Base-by-base conservation (phyloP, 2,329 filamentous ascomycete species). In the Alternaria atra region DNA sequence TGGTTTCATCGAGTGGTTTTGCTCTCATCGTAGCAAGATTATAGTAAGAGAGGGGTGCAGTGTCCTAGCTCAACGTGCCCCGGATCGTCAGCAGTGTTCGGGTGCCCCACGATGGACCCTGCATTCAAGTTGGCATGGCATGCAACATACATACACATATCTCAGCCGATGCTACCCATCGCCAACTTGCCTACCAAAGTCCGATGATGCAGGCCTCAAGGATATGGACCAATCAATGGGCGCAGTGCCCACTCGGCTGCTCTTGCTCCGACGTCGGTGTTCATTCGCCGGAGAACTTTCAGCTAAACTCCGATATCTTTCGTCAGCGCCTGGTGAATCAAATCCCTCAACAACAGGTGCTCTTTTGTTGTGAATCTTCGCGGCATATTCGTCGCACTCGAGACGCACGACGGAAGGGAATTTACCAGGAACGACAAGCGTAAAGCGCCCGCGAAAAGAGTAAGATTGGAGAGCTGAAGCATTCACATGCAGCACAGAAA, bases 401-500 rank as follows among this genome's bases (percentile, higher is more conserved):
- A 50, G 23, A 37, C 0, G 2, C 20, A 25, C 20, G 39, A 25
- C 39, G 12, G 1, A 15, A n/a, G 30, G 8, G 4, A 25, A n/a
- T 7, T 25, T 53, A 23, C 17, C 25, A 17, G 5, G 30, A 35
- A 20, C 32, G 10, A 6, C 20, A 27, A 25, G 13, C 46, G 30
- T 27, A 30, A 35, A 48, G 7, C 12, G 46, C 30, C 30, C 32
- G 34, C 25, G 44, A 29, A 20, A 5, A 40, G 4, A 9, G 35
- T 23, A 35, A 13, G 30, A 34, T 48, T 5, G 20, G 20, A 29
- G 43, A 52, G 4, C 25, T 8, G 29, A 46, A 35, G 25, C 17
- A 39, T 64, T 73, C 58, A 74, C 70, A 77, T 75, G 73, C 70
- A 66, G 66, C 73, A 68, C 63, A 68, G 48, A 61, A 71, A 67